Evolutionary conservation across 352 stramenopile species (phyloP).

Genomic region (Phytophthora niederhauseri): DNA sequence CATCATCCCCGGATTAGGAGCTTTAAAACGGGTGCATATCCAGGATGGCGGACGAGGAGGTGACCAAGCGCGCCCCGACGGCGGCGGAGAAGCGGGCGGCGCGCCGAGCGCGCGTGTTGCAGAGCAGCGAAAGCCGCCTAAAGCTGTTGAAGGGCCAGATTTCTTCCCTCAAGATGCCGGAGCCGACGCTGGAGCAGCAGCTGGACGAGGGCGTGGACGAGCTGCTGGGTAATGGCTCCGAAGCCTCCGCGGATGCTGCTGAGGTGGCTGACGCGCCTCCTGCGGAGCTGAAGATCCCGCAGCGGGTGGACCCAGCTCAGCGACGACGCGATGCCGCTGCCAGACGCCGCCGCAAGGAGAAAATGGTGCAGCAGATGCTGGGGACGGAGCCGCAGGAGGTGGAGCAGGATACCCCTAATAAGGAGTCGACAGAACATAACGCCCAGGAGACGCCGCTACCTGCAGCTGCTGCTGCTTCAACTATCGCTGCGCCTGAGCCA

Average conservation of each 20-base stretch:
- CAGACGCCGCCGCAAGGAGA: conserved; percentile 65
- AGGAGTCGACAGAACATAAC: conserved; percentile 4
- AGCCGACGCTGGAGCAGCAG: conserved; percentile 42
- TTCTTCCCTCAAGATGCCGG: conserved; percentile 52
- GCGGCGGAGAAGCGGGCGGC: conserved; percentile 72
- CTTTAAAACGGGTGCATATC: not conserved
- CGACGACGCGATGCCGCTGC: conserved; percentile 69
- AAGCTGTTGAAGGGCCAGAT: conserved; percentile 76
- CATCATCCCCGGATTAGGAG: not conserved
- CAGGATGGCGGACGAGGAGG: not conserved
- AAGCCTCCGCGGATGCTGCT: not conserved
- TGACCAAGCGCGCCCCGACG: conserved; percentile 18
- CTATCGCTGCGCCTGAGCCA: conserved; percentile 8
- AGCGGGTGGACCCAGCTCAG: conserved; percentile 66
- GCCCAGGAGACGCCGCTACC: not conserved
- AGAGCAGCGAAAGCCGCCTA: conserved; percentile 60
- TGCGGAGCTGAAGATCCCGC: conserved; percentile 43
- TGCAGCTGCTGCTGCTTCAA: not conserved
- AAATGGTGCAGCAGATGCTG: conserved; percentile 61
- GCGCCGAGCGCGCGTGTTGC: conserved; percentile 67
- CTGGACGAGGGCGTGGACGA: conserved; percentile 55
- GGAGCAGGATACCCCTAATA: not conserved
- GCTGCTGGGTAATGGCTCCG: conserved; percentile 30
- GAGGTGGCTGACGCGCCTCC: not conserved
- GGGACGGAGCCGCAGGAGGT: conserved; percentile 3